Conservation (phyloP, 495 filamentous ascomycete species). For the Penicillium pancosmium region DNA sequence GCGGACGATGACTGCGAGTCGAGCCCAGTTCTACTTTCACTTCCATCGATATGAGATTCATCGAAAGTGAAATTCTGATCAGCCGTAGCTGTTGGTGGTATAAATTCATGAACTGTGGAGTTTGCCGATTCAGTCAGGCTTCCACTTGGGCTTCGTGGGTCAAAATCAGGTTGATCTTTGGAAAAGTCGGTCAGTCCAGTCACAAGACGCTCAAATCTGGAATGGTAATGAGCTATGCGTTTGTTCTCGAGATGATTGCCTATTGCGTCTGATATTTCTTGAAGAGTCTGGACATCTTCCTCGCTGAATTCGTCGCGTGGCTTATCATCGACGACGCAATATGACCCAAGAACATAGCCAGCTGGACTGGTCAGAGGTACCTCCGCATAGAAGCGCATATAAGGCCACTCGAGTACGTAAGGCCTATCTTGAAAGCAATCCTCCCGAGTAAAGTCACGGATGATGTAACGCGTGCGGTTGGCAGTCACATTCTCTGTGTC, state of each 20-base stretch:
- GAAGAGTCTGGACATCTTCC: slow-evolving; percentile 28
- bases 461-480: slow-evolving; percentile 47
- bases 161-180: slow-evolving; percentile 32
- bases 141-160: slow-evolving; percentile 24
- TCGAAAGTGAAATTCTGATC: neutral
- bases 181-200: slow-evolving; percentile 37
- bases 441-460: slow-evolving; percentile 54
- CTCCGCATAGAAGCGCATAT: slow-evolving; percentile 62
- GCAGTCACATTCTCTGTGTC: slow-evolving; percentile 25
- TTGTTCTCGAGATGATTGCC: slow-evolving; percentile 37
- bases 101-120: neutral
- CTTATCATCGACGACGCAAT: slow-evolving; percentile 60
- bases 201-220: slow-evolving; percentile 33
- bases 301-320: slow-evolving; percentile 42
- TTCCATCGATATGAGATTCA: neutral
- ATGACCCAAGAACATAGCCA: slow-evolving; percentile 64
- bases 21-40: neutral
- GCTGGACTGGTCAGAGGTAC: slow-evolving; percentile 60
- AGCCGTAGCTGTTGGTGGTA: neutral
- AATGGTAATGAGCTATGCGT: slow-evolving; percentile 30
- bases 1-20: slow-evolving; percentile 2
- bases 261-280: slow-evolving; percentile 38
- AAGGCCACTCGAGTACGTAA: slow-evolving; percentile 45
- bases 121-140: slow-evolving; percentile 11
- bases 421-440: slow-evolving; percentile 47